These are phyloP conservation scores for Pezizomycotina sp. DNA, from an alignment of 2,329 filamentous ascomycete genomes.

Conservation along the genomic window DNA sequence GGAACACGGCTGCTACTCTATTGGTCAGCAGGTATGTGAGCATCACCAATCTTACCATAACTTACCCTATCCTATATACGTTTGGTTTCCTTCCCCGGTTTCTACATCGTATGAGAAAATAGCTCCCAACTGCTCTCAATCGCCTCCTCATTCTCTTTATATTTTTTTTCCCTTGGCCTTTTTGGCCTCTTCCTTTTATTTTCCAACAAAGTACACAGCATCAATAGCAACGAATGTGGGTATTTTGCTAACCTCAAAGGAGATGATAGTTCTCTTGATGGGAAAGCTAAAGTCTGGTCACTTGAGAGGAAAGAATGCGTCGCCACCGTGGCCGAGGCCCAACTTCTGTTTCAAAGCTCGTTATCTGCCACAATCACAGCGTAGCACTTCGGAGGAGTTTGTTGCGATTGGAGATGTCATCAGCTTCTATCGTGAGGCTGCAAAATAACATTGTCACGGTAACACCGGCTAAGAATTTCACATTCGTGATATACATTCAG, in stretches of 20 bases:
- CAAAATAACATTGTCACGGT: too few species aligned
- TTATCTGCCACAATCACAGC: slow-evolving; percentile 3
- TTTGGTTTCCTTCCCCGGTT: neutral
- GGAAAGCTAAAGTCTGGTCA: slow-evolving; percentile 92
- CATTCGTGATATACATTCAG: too few species aligned
- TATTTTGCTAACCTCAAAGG: slow-evolving; percentile 15
- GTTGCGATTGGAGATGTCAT: slow-evolving; percentile 11
- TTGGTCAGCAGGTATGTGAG: slow-evolving; percentile 60
- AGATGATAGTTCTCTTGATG: slow-evolving; percentile 52
- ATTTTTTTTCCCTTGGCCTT: too few species aligned
- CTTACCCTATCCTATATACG: neutral
- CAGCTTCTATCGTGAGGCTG: slow-evolving; percentile 16
- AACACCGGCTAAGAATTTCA: too few species aligned
- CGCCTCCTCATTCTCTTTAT: too few species aligned
- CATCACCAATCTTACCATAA: neutral
- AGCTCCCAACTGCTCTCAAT: too few species aligned
- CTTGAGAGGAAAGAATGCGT: slow-evolving; percentile 71
- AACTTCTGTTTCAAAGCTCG: slow-evolving; percentile 30
- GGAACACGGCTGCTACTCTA: slow-evolving; percentile 85
- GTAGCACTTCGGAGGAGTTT: slow-evolving; percentile 10
- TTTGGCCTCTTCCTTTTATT: too few species aligned
- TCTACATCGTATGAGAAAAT: slow-evolving; percentile 2
- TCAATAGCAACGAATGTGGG: neutral
- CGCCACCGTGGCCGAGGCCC: slow-evolving; percentile 76
- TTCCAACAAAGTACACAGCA: too few species aligned